Conservation (phyloP, 148 eudicot species). For the Camellia japonica region DNA sequence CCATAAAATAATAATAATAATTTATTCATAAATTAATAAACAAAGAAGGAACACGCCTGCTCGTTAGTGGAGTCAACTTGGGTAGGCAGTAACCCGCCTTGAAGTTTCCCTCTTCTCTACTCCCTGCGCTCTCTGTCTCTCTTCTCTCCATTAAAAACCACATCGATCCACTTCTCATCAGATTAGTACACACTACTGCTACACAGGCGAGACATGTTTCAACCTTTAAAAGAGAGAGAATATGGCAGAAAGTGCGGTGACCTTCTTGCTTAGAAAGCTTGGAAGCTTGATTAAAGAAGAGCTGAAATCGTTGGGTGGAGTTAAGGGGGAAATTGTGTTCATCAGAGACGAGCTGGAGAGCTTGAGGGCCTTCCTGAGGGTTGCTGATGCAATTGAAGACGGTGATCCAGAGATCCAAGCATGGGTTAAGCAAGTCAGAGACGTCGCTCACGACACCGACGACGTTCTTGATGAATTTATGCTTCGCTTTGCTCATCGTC, state of each 20-base stretch:
- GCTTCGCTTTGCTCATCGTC: neutral
- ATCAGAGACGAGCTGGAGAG: slow-evolving; percentile 3
- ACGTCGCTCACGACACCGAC: slow-evolving; percentile 22
- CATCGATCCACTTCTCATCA: too few species aligned
- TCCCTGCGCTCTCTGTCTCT: too few species aligned
- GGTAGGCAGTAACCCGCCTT: too few species aligned
- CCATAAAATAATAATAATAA: too few species aligned
- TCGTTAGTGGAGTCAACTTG: too few species aligned
- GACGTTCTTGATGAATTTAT: slow-evolving; percentile 22
- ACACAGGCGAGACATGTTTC: too few species aligned
- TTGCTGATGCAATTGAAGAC: slow-evolving; percentile 1
- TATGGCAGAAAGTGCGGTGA: slow-evolving; percentile 6
- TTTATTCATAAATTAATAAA: too few species aligned
- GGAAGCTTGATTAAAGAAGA: neutral
- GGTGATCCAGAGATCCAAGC: slow-evolving; percentile 8
- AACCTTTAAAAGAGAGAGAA: neutral
- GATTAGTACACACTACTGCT: too few species aligned
- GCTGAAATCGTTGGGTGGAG: neutral
- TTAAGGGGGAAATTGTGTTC: neutral
- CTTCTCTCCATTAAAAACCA: too few species aligned
- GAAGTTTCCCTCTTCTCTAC: too few species aligned
- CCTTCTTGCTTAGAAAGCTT: neutral
- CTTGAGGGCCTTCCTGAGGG: slow-evolving; percentile 4
- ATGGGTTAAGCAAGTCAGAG: slow-evolving; percentile 27
- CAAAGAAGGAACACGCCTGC: too few species aligned